phyloP scores from a whole-genome alignment of 768 basidiomycete species.

The Boletus subcaerulescens region DNA sequence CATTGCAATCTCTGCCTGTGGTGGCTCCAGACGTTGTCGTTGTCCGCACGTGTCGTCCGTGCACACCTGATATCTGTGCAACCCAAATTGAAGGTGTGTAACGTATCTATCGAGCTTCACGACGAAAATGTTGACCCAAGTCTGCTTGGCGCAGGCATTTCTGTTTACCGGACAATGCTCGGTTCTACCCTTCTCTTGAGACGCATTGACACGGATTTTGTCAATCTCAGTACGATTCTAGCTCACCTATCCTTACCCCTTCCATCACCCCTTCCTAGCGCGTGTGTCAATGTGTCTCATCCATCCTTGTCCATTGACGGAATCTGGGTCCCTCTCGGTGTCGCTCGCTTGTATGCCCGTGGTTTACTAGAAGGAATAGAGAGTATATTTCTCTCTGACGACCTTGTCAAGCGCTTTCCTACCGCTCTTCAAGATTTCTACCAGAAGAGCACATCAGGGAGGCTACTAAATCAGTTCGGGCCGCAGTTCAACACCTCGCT shows the following conservation, averaged over 20 bases:
- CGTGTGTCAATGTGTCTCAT: conserved; percentile 49
- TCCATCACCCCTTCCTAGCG: conserved; percentile 38
- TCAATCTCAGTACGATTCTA: conserved; percentile 57
- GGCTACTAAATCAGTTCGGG: conserved; percentile 59
- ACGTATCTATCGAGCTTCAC: not conserved
- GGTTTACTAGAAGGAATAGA: conserved; percentile 35
- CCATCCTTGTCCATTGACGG: conserved; percentile 56
- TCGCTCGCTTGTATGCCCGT: conserved; percentile 44
- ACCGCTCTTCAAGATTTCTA: conserved; percentile 58
- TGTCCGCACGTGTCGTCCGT: conserved; percentile 63
- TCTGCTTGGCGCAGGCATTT: conserved; percentile 49
- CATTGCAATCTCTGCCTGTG: conserved; percentile 1
- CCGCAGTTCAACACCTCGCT: conserved; percentile 54
- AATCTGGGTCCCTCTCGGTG: conserved; percentile 65
- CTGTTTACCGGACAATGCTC: conserved; percentile 69
- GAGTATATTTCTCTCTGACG: conserved; percentile 59
- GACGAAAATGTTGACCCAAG: conserved; percentile 6
- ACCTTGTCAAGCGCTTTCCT: conserved; percentile 62
- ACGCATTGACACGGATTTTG: conserved; percentile 77
- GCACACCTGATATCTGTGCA: conserved; percentile 59
- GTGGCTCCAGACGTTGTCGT: conserved; percentile 39
- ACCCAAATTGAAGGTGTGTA: conserved; percentile 67
- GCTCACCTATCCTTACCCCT: conserved; percentile 35
- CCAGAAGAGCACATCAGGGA: conserved; percentile 43
- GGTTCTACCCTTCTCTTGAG: conserved; percentile 56